Percentiles rank a stretch among this genome's conserved stretches.
These are phyloP conservation scores for Lichtheimia hyalospora DNA, from an alignment of 371 early-diverging fungal genomes.

Conservation along the genomic window DNA sequence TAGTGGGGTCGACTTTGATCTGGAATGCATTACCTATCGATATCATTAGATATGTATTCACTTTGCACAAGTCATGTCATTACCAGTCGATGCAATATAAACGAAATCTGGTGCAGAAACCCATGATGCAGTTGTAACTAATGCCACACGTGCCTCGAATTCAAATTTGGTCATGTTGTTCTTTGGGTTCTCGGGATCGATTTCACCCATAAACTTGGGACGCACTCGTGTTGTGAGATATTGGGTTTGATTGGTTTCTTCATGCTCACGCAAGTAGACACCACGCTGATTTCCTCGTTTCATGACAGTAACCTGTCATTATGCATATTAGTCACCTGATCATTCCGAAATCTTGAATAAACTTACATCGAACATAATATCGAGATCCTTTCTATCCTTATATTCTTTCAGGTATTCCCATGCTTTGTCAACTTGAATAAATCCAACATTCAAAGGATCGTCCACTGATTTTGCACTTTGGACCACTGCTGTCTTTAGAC, in stretches of 20 bases:
- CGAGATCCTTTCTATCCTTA: constrained; percentile 61
- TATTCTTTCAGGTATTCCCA: constrained; percentile 76
- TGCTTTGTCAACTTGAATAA: constrained; percentile 87
- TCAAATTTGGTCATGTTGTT: constrained; percentile 67
- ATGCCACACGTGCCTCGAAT: constrained; percentile 79
- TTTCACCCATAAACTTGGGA: constrained; percentile 79
- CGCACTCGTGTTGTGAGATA: constrained; percentile 58
- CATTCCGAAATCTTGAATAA: background rate
- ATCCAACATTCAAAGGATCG: constrained; percentile 77
- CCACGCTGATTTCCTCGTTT: constrained; percentile 64
- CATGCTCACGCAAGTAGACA: constrained; percentile 82
- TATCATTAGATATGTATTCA: background rate
- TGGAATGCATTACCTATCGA: constrained; percentile 62
- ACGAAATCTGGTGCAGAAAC: constrained; percentile 79
- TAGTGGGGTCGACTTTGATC: constrained; percentile 80
- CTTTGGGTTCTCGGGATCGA: constrained; percentile 59
- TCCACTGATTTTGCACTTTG: constrained; percentile 75
- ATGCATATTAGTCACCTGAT: background rate
- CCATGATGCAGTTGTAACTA: constrained; percentile 76
- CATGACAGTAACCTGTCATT: constrained; percentile 24
- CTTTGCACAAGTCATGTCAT: background rate
- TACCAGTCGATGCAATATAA: constrained; percentile 68
- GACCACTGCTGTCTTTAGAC: constrained; percentile 77
- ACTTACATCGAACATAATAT: constrained; percentile 63
- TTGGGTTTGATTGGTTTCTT: constrained; percentile 70